Conservation (phyloP, 2,329 filamentous ascomycete species). For the Penicillium expansum region DNA sequence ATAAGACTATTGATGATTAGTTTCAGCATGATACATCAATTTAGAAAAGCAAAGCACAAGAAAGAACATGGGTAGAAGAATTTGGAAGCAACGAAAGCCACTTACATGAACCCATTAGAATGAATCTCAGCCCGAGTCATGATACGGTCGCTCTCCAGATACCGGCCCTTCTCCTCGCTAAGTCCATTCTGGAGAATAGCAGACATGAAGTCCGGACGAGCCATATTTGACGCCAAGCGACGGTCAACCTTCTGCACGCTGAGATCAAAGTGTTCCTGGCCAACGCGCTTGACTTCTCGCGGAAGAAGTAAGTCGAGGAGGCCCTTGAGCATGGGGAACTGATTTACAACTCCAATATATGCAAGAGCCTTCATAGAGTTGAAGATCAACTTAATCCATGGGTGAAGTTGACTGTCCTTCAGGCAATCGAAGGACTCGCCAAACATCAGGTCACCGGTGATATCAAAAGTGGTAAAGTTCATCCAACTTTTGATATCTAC, state of each 20-base stretch:
- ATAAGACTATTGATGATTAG: conserved; percentile 25
- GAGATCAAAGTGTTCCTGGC: conserved; percentile 21
- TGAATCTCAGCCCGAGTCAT: conserved; percentile 26
- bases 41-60: no score
- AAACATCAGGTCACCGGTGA: conserved; percentile 41
- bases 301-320: conserved; percentile 16
- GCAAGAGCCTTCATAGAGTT: conserved; percentile 26
- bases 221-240: conserved; percentile 16
- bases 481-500: conserved; percentile 35
- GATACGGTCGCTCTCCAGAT: conserved; percentile 14
- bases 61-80: no score
- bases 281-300: conserved; percentile 10
- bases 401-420: conserved; percentile 36
- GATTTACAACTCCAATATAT: conserved; percentile 14
- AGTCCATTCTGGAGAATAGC: conserved; percentile 24
- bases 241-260: conserved; percentile 21
- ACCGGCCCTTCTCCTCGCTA: conserved; percentile 16
- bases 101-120: conserved; percentile 27
- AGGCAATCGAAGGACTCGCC: conserved; percentile 43
- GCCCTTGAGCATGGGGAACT: conserved; percentile 16
- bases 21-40: not conserved
- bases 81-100: not conserved
- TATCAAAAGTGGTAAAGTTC: conserved; percentile 40
- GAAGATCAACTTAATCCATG: conserved; percentile 42
- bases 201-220: conserved; percentile 27